Conservation (phyloP, 306 rosid species). For the barrel medic (Medicago truncatula) region DNA sequence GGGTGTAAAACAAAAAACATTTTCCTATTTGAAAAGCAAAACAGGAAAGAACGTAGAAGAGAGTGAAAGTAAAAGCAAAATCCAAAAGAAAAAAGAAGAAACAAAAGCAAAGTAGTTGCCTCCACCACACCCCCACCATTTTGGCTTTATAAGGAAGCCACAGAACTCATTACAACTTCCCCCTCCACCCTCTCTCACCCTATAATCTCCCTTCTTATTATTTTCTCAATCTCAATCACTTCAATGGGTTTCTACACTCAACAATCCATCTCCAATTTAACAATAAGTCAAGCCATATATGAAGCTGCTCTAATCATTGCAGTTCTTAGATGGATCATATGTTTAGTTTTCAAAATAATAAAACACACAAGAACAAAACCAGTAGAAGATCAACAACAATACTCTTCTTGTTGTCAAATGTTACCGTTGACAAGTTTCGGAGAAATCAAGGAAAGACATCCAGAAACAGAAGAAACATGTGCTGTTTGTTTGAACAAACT, state of each 20-base stretch:
- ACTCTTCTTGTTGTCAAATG: slow-evolving; percentile 32
- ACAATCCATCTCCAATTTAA: slow-evolving; percentile 47
- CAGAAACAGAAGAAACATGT: slow-evolving; percentile 60
- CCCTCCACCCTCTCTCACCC: slow-evolving; percentile 48
- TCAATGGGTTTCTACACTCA: slow-evolving; percentile 57
- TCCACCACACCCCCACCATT: slow-evolving; percentile 26
- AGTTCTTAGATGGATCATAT: slow-evolving; percentile 62
- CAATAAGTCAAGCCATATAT: slow-evolving; percentile 59
- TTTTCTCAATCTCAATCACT: slow-evolving; percentile 9
- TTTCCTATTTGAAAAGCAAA: not conserved
- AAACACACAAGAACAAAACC: slow-evolving; percentile 28
- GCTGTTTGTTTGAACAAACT: slow-evolving; percentile 72
- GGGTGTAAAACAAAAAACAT: no score
- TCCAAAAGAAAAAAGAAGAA: slow-evolving; percentile 12
- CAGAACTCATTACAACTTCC: slow-evolving; percentile 48
- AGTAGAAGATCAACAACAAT: not conserved
- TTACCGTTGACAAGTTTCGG: slow-evolving; percentile 56
- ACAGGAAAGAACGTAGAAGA: slow-evolving; percentile 22
- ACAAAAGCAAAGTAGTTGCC: slow-evolving; percentile 11
- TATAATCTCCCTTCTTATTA: not conserved
- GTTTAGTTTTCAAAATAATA: slow-evolving; percentile 50
- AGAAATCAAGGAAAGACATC: slow-evolving; percentile 53
- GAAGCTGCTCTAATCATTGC: slow-evolving; percentile 73
- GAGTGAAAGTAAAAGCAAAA: slow-evolving; percentile 24
- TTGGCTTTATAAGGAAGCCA: slow-evolving; percentile 62